phyloP scores from a whole-genome alignment of 352 stramenopile species.

The Elongisporangium anandrum region DNA sequence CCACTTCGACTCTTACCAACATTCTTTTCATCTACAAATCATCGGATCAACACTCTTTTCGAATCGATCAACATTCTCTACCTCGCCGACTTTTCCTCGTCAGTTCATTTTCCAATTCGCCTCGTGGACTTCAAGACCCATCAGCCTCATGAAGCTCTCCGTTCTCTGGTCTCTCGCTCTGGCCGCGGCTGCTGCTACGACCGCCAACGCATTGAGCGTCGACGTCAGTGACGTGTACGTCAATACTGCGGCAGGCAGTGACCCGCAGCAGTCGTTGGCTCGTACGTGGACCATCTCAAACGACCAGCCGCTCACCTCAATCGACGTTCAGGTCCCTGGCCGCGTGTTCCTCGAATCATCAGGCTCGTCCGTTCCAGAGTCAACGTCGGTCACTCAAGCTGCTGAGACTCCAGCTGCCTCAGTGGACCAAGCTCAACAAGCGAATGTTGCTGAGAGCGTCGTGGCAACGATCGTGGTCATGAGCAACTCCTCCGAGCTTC shows the following conservation, averaged over 20 bases:
- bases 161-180: constrained; percentile 12
- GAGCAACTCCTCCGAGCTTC: constrained; percentile 47
- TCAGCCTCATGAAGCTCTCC: constrained; percentile 21
- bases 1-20: neutral
- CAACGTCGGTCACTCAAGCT: constrained; percentile 2
- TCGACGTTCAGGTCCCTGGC: constrained; percentile 46
- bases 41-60: neutral
- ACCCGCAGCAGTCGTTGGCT: constrained; percentile 31
- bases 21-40: neutral
- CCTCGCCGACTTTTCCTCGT: neutral
- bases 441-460: constrained; percentile 11
- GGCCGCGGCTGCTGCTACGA: neutral
- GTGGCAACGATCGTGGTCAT: constrained; percentile 51
- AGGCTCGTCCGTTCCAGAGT: neutral
- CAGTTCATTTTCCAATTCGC: neutral
- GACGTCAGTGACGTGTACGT: constrained; percentile 23
- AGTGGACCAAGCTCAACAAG: neutral
- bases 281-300: constrained; percentile 40
- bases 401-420: constrained; percentile 2
- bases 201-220: constrained; percentile 24
- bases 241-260: constrained; percentile 20
- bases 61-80: neutral
- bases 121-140: neutral
- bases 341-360: constrained; percentile 43
- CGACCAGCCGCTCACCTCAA: constrained; percentile 30